Conservation (phyloP, 2,329 filamentous ascomycete species). For the Escovopsis sp. region DNA sequence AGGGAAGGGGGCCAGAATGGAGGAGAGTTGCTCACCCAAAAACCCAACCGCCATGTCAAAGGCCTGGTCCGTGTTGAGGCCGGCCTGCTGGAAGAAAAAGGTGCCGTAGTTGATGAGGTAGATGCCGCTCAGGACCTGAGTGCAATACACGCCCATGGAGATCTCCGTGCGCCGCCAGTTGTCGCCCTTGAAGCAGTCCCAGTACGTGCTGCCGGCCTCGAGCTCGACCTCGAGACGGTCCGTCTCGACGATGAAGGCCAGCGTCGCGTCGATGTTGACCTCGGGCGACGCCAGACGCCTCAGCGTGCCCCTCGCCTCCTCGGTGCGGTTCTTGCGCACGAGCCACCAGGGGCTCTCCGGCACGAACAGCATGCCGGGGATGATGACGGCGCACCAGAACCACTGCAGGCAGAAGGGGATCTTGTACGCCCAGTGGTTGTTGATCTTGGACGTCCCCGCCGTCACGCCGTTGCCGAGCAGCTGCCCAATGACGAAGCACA, state of each 20-base stretch:
- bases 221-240: conserved; percentile 27
- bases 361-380: conserved; percentile 14
- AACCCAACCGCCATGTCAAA: conserved; percentile 26
- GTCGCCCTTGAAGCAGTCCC: conserved; percentile 32
- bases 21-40: conserved; percentile 8
- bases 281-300: conserved; percentile 28
- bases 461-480: conserved; percentile 15
- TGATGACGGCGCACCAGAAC: conserved; percentile 18
- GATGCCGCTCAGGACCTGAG: conserved; percentile 25
- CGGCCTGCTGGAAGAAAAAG: conserved; percentile 32
- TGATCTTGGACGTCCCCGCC: conserved; percentile 5
- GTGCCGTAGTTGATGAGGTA: conserved; percentile 29
- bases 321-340: conserved; percentile 12
- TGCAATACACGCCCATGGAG: conserved; percentile 26
- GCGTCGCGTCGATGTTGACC: conserved; percentile 21
- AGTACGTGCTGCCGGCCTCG: conserved; percentile 23
- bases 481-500: conserved; percentile 28
- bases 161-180: conserved; percentile 32
- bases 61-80: conserved; percentile 22
- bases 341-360: conserved; percentile 23
- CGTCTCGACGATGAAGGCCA: conserved; percentile 55
- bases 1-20: too few relatives aligned
- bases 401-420: conserved; percentile 28
- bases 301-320: conserved; percentile 15
- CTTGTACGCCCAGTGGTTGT: conserved; percentile 43